Base-by-base conservation (phyloP, 257 asterid genomes). In the Rehmannia glutinosa region DNA sequence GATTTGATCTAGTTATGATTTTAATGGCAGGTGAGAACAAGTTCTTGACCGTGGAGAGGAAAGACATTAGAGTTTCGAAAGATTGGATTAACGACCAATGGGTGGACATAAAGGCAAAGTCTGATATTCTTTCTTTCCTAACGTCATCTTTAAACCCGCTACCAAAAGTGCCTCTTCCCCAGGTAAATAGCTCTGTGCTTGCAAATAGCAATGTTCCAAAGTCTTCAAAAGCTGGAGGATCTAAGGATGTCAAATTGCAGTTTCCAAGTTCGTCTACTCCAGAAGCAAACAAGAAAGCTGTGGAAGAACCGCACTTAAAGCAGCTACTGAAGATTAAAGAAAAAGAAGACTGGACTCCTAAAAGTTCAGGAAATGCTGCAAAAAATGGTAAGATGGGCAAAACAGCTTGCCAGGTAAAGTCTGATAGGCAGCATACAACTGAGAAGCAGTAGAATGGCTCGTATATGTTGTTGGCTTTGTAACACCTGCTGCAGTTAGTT, bases 61-160 rank as follows among this genome's bases (percentile, higher is more conserved):
- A 73, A 43, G 58, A 80, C 8, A 6, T 78, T 2, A 77, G 93
- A 60, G 55, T 30, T 17, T 90, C 97, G 1, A 83, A 77, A 67
- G 97, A 90, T 28, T 87, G 95, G 93, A 10, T 81, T 2, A 69
- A 74, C 43, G 15, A 55, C 49, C 67, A 72, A 72, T 90, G 97
- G 95, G 67, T 72, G 10, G 77, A 77, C 42, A 46, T 80, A 23
- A 53, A 54, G 46, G 39, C 69, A 4, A 85, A 75, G 62, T 73
- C 69, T 4, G 84, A 87, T 39, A 77, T 84, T 61, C 73, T 73
- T 30, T 73, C 86, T 23, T 57, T 74, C 12, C 16, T 89, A 13
- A 59, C 77, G 1, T 65, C 84, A 17, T 53, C 30, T 12, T 19
- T 60, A 6, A 69, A 70, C 53, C 74, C 54, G 2, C 59, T 1